These are phyloP conservation scores for Solanum dulcamara DNA, from an alignment of 257 asterid genomes.

Conservation along the genomic window DNA sequence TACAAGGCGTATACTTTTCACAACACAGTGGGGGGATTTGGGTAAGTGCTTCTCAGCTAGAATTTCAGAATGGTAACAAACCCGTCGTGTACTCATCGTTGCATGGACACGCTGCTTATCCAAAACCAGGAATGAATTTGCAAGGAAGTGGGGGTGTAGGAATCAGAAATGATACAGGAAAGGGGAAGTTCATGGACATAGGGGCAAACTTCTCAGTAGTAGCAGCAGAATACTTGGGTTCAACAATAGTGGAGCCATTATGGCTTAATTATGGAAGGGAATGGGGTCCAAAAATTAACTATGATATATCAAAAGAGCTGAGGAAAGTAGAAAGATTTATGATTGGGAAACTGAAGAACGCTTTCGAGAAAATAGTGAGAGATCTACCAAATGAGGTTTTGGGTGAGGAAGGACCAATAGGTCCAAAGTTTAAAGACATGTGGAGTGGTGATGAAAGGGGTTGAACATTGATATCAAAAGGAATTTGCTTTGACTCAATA, in stretches of 20 bases:
- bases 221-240: conserved; percentile 7
- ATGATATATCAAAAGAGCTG: conserved; percentile 6
- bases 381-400: conserved; percentile 13
- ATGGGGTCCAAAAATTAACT: conserved; percentile 23
- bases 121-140: conserved; percentile 10
- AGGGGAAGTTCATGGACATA: conserved; percentile 8
- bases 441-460: conserved; percentile 26
- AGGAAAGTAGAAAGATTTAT: neutral
- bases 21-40: conserved; percentile 26
- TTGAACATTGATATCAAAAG: neutral
- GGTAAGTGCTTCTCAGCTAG: conserved; percentile 17
- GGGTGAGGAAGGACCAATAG: conserved; percentile 25
- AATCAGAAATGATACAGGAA: conserved; percentile 16
- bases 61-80: conserved; percentile 15
- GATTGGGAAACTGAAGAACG: neutral
- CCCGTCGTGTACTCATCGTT: conserved; percentile 17
- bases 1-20: conserved; percentile 16
- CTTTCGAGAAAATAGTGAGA: conserved; percentile 1
- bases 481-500: neutral
- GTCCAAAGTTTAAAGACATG: conserved; percentile 21
- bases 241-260: conserved; percentile 11
- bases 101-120: conserved; percentile 26
- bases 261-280: conserved; percentile 23
- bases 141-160: conserved; percentile 19
- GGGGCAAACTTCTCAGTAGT: conserved; percentile 7